These are phyloP conservation scores for Coprinellus micaceus DNA, from an alignment of 768 basidiomycete species.

Conservation along the genomic window DNA sequence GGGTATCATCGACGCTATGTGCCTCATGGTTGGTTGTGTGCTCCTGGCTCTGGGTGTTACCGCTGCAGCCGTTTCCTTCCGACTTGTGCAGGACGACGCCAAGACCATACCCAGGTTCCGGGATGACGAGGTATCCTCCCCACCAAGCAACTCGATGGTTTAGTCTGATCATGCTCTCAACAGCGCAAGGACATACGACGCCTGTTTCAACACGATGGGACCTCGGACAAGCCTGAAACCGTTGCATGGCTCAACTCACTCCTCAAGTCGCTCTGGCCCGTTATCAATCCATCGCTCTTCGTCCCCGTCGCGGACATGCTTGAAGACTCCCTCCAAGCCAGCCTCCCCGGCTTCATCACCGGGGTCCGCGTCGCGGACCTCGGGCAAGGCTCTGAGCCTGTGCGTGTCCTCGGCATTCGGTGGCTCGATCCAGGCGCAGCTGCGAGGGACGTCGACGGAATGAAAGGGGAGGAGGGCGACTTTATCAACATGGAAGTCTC, in stretches of 20 bases:
- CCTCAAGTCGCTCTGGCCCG: constrained; percentile 63
- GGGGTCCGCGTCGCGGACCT: constrained; percentile 72
- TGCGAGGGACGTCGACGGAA: constrained; percentile 24
- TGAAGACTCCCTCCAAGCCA: constrained; percentile 55
- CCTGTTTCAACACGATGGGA: constrained; percentile 11
- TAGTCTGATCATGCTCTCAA: no score
- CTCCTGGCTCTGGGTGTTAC: constrained; percentile 26
- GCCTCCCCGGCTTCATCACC: constrained; percentile 45
- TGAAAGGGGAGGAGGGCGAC: constrained; percentile 40
- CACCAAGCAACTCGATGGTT: no score
- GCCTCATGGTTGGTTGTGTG: constrained; percentile 22
- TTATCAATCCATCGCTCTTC: constrained; percentile 69
- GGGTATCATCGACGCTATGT: constrained; percentile 19
- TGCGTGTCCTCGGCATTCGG: constrained; percentile 67
- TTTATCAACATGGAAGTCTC: constrained; percentile 69
- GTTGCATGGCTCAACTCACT: constrained; percentile 64
- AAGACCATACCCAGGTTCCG: neutral
- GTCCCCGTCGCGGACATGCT: constrained; percentile 56
- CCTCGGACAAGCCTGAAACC: constrained; percentile 28
- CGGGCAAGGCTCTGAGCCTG: constrained; percentile 62
- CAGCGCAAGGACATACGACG: neutral
- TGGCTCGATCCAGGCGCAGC: constrained; percentile 35
- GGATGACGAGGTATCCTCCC: neutral
- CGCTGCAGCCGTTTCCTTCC: constrained; percentile 22
- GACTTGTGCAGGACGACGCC: constrained; percentile 11